phyloP scores from a whole-genome alignment of 164 flowering plant genomes.

The Vitis labrusca region DNA sequence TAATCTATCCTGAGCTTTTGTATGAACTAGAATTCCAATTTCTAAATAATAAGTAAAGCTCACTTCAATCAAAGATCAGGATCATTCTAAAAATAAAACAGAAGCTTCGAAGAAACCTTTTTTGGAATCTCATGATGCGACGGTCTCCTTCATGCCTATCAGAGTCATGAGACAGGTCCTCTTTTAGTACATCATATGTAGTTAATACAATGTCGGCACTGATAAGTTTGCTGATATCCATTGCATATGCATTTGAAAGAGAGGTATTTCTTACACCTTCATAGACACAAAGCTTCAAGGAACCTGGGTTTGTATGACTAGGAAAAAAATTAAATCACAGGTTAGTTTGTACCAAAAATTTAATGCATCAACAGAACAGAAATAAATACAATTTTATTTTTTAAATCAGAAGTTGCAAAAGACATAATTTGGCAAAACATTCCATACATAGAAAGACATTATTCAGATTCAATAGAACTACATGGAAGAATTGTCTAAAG shows the following conservation, averaged over 20 bases:
- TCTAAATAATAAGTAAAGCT: neutral
- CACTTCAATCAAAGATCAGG: neutral
- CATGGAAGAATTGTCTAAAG: neutral
- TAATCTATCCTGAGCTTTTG: neutral
- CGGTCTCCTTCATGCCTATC: conserved; percentile 95
- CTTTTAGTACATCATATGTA: conserved; percentile 92
- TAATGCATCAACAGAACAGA: neutral
- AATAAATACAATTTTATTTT: neutral
- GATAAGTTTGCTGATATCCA: conserved; percentile 60
- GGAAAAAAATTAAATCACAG: conserved; percentile 2
- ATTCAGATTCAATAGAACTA: neutral
- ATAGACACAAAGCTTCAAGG: conserved; percentile 66
- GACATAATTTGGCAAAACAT: neutral
- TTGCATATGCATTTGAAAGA: conserved; percentile 38
- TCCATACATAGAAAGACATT: neutral
- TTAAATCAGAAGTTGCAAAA: neutral
- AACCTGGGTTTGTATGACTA: conserved; percentile 84
- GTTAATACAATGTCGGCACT: conserved; percentile 87
- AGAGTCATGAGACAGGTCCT: conserved; percentile 86
- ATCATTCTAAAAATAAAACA: neutral
- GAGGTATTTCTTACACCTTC: conserved; percentile 76
- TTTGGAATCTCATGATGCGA: conserved; percentile 79
- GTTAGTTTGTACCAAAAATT: conserved; percentile 4
- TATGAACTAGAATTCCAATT: neutral
- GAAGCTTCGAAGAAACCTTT: conserved; percentile 51